phyloP scores from a whole-genome alignment of 768 basidiomycete genomes.

The Boletus barrowsii region DNA sequence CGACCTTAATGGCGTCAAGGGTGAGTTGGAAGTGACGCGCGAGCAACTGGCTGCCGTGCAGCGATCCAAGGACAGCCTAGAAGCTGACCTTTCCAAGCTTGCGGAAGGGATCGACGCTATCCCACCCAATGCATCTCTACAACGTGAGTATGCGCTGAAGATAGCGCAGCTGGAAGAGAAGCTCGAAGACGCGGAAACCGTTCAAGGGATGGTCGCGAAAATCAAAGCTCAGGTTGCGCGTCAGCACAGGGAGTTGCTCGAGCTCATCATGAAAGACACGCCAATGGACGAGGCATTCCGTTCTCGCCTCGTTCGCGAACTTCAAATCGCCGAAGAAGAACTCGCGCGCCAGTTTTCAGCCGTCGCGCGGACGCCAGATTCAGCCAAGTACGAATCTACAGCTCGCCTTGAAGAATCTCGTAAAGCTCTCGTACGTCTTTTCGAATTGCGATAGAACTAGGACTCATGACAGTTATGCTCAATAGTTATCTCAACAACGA shows the following conservation, averaged over 20 bases:
- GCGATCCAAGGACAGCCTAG: constrained; percentile 62
- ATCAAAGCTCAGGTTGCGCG: constrained; percentile 62
- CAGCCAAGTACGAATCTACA: constrained; percentile 37
- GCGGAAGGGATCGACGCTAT: constrained; percentile 57
- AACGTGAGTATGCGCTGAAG: constrained; percentile 60
- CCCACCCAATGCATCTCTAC: constrained; percentile 54
- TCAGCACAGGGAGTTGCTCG: constrained; percentile 70
- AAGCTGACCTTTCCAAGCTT: constrained; percentile 62
- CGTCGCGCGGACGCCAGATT: constrained; percentile 32
- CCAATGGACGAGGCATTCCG: constrained; percentile 63
- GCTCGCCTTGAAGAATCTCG: constrained; percentile 65
- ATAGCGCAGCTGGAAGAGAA: constrained; percentile 63
- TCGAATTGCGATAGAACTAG: not conserved
- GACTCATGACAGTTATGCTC: not conserved
- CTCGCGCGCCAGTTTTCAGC: constrained; percentile 23
- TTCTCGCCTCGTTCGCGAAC: constrained; percentile 56
- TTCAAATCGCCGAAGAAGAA: constrained; percentile 55
- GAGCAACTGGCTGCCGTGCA: constrained; percentile 53
- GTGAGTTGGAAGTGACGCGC: constrained; percentile 54
- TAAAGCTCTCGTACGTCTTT: constrained; percentile 56
- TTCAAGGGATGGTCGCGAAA: constrained; percentile 46
- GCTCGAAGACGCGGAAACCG: constrained; percentile 53
- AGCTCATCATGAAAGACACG: constrained; percentile 55
- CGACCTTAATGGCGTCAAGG: constrained; percentile 54
- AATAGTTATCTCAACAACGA: constrained; percentile 64